A percentile compares a stretch with the other conserved stretches of the same genome.
Evolutionary conservation across 1,284 basidiomycete species (phyloP).

Genomic region (Sporisorium reilianum): DNA sequence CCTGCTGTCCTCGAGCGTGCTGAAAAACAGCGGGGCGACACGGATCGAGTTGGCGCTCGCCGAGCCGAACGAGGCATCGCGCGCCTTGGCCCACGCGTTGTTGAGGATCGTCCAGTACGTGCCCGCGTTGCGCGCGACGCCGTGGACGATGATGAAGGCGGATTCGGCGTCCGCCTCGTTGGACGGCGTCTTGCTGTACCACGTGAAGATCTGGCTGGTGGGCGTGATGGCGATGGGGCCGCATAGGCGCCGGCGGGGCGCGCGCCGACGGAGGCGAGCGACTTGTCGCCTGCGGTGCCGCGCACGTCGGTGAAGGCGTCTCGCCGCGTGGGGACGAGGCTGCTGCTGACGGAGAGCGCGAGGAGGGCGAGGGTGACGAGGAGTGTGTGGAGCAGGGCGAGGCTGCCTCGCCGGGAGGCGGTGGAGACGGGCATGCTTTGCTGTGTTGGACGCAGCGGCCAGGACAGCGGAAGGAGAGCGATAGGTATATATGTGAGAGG

Average conservation of each 20-base stretch:
- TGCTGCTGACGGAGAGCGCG: background rate
- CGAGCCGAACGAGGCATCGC: conserved; percentile 15
- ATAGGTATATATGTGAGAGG: background rate
- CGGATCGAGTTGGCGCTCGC: conserved; percentile 47
- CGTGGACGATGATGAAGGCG: conserved; percentile 59
- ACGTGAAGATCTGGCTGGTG: conserved; percentile 36
- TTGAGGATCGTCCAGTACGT: conserved; percentile 53
- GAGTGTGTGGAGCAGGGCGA: background rate
- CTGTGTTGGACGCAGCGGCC: background rate
- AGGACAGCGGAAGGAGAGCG: background rate
- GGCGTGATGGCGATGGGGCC: conserved; percentile 18
- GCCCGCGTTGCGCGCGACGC: conserved; percentile 51
- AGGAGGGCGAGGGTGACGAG: conserved; percentile 10
- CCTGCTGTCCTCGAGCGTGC: conserved; percentile 30
- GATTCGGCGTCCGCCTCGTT: conserved; percentile 44
- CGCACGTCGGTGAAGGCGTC: conserved; percentile 43
- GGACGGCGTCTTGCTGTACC: conserved; percentile 49
- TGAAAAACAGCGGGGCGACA: conserved; percentile 60
- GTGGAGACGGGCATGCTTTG: background rate
- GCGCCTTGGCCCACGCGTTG: conserved; percentile 32
- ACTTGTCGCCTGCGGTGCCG: conserved; percentile 21
- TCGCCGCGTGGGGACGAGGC: background rate
- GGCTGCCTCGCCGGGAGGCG: background rate
- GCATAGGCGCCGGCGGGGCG: conserved; percentile 34
- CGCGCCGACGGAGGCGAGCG: conserved; percentile 8